phyloP scores from a whole-genome alignment of 768 basidiomycete species.

The Collybia mongolica region DNA sequence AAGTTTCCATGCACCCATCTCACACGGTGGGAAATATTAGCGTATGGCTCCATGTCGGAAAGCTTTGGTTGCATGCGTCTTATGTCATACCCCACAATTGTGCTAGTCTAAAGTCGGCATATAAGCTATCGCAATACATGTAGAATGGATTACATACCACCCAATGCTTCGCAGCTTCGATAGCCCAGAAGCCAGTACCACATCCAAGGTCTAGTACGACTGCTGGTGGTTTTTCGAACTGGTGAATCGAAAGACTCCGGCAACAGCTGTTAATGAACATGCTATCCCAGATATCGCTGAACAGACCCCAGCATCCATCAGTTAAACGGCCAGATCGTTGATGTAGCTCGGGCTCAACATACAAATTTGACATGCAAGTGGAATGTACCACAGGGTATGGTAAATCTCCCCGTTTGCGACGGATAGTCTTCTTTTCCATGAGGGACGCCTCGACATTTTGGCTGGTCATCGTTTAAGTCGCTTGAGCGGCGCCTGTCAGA shows the following conservation, averaged over 20 bases:
- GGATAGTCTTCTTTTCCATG: slow-evolving; percentile 34
- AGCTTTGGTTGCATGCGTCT: slow-evolving; percentile 53
- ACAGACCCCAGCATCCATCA: too few species aligned
- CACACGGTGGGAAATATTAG: slow-evolving; percentile 46
- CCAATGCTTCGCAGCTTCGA: slow-evolving; percentile 70
- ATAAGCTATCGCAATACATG: slow-evolving; percentile 4
- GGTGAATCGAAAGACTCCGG: slow-evolving; percentile 50
- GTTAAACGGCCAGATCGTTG: too few species aligned
- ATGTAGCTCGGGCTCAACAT: slow-evolving; percentile 19
- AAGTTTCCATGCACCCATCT: slow-evolving; percentile 70
- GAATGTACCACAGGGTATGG: slow-evolving; percentile 56
- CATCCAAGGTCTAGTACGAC: slow-evolving; percentile 69
- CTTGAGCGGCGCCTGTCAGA: slow-evolving; percentile 8
- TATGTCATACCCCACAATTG: slow-evolving; percentile 61
- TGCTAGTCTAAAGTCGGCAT: slow-evolving; percentile 38
- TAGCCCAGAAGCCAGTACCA: slow-evolving; percentile 68
- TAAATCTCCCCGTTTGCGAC: slow-evolving; percentile 47
- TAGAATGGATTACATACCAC: slow-evolving; percentile 36
- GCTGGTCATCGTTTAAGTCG: neutral
- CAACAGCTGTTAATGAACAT: slow-evolving; percentile 57
- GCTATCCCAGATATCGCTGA: slow-evolving; percentile 71
- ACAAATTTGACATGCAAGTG: slow-evolving; percentile 55
- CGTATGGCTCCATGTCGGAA: slow-evolving; percentile 30
- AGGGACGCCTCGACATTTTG: slow-evolving; percentile 46
- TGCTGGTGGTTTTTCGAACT: slow-evolving; percentile 48